Base-by-base conservation (phyloP, 192 early-diverging fungal species). In the Dimargaris cristalligena region DNA sequence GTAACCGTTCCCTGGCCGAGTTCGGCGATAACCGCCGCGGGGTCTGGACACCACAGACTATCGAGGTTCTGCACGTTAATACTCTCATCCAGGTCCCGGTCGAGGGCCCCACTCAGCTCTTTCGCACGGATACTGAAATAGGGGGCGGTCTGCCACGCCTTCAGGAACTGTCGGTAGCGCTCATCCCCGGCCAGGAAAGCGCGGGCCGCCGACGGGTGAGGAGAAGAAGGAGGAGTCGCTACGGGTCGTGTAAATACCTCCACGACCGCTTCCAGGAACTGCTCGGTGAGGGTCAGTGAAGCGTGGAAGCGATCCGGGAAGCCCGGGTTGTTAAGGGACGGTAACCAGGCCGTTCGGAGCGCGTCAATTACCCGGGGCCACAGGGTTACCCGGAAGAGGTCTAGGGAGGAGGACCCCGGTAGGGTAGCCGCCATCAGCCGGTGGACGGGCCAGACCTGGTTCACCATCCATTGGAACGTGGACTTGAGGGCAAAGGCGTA, bases 301-400 rank as follows among this genome's bases (percentile, higher is more conserved):
- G 34, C 20, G 18, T 57, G 55, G 33, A 57, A 57, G 22, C 35
- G 35, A 20, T 38, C 20, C 4, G 55, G 55, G 1, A 57, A 22
- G 34, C 55, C 55, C 10, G 55, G 55, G 55, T 57, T 57, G 26
- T 57, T 57, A n/a, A 57, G 32, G n/a, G 22, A n/a, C 1, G 10
- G 10, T n/a, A 57, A 26, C 55, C 55, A 57, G n/a, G 14, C 4
- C 6, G 30, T 16, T 16, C 16, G 13, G 4, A 57, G 55, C 18
- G 1, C 10, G 4, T 3, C 20, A 13, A 35, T 34, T 34, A 57
- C n/a, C 2, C 10, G n/a, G 22, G 55, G 55, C 55, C 55, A 57
- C 9, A 57, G 10, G 6, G 28, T 34, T 9, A 34, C 18, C 0
- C 28, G 14, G 32, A 57, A 57, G n/a, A 35, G 22, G 22, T 57